Evolutionary conservation across 2,329 filamentous ascomycete species (phyloP), one percentile per base, ranked within the genome.

Genomic region (Colletotrichum gigasporum): DNA sequence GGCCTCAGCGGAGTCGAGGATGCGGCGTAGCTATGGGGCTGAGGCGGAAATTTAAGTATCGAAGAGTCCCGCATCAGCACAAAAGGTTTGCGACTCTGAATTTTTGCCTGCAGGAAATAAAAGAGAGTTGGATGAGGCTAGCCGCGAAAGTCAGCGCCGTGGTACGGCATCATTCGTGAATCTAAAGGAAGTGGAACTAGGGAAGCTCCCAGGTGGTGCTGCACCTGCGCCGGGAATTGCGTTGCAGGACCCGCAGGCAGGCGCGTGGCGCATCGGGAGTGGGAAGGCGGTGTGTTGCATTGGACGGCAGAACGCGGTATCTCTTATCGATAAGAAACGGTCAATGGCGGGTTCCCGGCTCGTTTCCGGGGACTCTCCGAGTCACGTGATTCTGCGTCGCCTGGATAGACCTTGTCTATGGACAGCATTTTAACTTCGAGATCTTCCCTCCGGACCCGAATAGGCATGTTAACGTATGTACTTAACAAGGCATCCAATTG

Each of bases 161-260:
- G 14, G 34, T 24, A 47, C 56, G 22, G 56, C 62, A 65, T 61
- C 22, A 35, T 60, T 37, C 30, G 47, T 61, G 41, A 54, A 5
- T 41, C 2, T 11, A 48, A 37, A 35, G 42, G 61, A 61, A 32
- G 52, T 63, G 56, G 41, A 64, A 64, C 61, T 57, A 48, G 44
- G 53, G 32, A 61, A 65, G 62, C 62, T 65, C 39, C n/a, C 22
- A 54, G 56, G 26, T 65, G 34, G 32, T 32, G 54, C 54, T 57
- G 54, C 56, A 26, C 28, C 22, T 28, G 53, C 51, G 34, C 42
- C 42, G 16, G 22, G 30, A 30, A n/a, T 32, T 63, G 26, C 34
- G 26, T 34, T 24, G 52, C 26, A 39, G 28, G 34, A 45, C 11
- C 56, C 57, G 55, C 30, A 32, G 10, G 5, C 9, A 47, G 30